Conservation (phyloP, 768 basidiomycete species). For the Tubosaeta sp. region DNA sequence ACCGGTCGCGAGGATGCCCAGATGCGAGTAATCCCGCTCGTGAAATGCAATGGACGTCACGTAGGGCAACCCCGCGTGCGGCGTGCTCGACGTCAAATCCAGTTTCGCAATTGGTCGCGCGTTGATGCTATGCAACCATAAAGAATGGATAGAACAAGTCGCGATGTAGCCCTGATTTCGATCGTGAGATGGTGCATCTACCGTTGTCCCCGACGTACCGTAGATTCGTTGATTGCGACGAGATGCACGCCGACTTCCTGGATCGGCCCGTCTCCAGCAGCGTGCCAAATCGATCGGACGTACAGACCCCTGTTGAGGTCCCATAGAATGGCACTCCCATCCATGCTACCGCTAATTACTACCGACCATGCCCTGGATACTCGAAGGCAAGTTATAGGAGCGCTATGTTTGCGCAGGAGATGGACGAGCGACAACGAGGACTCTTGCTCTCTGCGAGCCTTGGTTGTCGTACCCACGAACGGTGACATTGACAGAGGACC, state of each 20-base stretch:
- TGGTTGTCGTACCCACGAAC: conserved; percentile 16
- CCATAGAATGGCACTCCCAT: conserved; percentile 87
- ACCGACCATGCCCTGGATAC: conserved; percentile 82
- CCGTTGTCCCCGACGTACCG: conserved; percentile 44
- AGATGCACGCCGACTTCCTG: conserved; percentile 51
- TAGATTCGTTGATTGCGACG: conserved; percentile 81
- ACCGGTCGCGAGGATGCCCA: conserved; percentile 79
- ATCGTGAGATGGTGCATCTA: conserved; percentile 1
- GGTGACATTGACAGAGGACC: conserved; percentile 15
- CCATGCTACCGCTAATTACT: conserved; percentile 77
- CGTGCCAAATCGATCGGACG: conserved; percentile 76
- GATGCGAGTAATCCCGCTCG: conserved; percentile 79
- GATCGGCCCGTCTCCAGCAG: conserved; percentile 17
- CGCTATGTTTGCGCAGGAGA: conserved; percentile 77
- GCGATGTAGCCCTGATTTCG: conserved; percentile 77
- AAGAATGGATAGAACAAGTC: conserved; percentile 64
- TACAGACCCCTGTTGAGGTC: conserved; percentile 84
- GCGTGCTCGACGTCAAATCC: conserved; percentile 48
- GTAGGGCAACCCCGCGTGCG: conserved; percentile 40
- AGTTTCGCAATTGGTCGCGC: conserved; percentile 70
- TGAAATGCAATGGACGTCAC: conserved; percentile 83
- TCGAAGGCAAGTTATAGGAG: conserved; percentile 60
- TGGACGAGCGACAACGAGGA: conserved; percentile 49
- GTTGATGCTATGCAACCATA: conserved; percentile 86
- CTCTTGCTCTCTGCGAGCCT: conserved; percentile 19